phyloP scores from a whole-genome alignment of 2,329 filamentous ascomycete genomes.

The Samsoniella hepiali region DNA sequence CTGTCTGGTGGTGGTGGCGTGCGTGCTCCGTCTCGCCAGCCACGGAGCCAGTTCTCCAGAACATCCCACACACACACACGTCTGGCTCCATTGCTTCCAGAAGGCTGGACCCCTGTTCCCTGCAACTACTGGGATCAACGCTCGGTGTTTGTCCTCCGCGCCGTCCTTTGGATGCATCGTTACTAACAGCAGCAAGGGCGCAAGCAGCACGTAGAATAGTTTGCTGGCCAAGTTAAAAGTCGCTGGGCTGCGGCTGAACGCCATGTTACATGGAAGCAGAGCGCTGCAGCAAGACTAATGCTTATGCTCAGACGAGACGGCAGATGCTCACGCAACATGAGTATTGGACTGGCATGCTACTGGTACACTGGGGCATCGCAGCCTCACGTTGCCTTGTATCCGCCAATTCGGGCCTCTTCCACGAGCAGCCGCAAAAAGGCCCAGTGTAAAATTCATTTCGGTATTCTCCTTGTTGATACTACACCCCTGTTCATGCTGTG shows the following conservation, averaged over 20 bases:
- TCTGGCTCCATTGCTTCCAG: conserved; percentile 9
- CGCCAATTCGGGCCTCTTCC: neutral
- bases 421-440: too few species aligned
- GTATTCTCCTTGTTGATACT: neutral
- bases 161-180: conserved; percentile 1
- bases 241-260: neutral
- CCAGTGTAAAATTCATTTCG: neutral
- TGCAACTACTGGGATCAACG: conserved; percentile 6
- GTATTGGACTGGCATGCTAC: neutral
- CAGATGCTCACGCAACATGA: neutral
- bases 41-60: neutral
- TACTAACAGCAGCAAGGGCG: neutral
- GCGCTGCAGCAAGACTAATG: conserved; percentile 4
- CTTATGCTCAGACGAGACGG: neutral
- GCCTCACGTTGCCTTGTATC: neutral
- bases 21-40: neutral
- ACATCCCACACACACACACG: neutral
- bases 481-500: neutral
- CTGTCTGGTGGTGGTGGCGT: conserved; percentile 4
- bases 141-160: conserved; percentile 8
- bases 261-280: neutral
- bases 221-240: neutral
- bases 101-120: conserved; percentile 14
- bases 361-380: neutral
- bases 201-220: neutral